phyloP scores from a whole-genome alignment of 169 alveolate genomes.

The Plasmodium fragile region DNA sequence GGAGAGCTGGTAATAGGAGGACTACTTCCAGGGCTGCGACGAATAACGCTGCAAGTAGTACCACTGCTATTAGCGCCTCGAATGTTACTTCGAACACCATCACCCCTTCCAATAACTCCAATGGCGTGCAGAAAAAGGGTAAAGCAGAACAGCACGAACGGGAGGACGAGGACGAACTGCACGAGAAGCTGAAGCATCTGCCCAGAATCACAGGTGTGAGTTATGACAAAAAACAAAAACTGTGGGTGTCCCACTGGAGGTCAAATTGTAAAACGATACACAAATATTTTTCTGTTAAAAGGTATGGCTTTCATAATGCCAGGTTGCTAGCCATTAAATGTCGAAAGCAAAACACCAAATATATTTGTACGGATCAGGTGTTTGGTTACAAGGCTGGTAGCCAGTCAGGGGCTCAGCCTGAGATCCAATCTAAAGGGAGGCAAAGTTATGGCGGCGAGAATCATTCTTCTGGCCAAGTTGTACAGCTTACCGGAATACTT shows the following conservation, averaged over 20 bases:
- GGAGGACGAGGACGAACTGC: constrained; percentile 82
- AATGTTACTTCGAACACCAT: background rate
- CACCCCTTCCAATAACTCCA: background rate
- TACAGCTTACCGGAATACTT: background rate
- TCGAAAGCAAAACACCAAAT: constrained; percentile 72
- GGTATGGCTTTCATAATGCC: constrained; percentile 87
- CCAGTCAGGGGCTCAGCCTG: background rate
- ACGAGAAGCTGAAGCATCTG: constrained; percentile 79
- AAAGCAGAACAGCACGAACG: constrained; percentile 14
- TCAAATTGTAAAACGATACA: constrained; percentile 85
- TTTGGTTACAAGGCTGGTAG: background rate
- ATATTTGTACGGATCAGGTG: background rate
- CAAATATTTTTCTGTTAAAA: constrained; percentile 84
- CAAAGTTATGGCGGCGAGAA: background rate
- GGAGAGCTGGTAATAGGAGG: background rate
- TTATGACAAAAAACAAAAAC: constrained; percentile 85
- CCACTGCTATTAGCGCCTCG: background rate
- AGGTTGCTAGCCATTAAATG: constrained; percentile 84
- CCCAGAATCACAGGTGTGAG: constrained; percentile 88
- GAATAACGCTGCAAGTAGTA: too few relatives aligned
- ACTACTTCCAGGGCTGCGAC: background rate
- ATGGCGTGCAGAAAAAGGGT: background rate
- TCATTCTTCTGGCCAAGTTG: background rate
- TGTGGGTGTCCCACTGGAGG: constrained; percentile 88
- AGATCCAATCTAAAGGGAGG: background rate